phyloP scores from a whole-genome alignment of 1,284 basidiomycete genomes.

The Ustilago vetiveriae region DNA sequence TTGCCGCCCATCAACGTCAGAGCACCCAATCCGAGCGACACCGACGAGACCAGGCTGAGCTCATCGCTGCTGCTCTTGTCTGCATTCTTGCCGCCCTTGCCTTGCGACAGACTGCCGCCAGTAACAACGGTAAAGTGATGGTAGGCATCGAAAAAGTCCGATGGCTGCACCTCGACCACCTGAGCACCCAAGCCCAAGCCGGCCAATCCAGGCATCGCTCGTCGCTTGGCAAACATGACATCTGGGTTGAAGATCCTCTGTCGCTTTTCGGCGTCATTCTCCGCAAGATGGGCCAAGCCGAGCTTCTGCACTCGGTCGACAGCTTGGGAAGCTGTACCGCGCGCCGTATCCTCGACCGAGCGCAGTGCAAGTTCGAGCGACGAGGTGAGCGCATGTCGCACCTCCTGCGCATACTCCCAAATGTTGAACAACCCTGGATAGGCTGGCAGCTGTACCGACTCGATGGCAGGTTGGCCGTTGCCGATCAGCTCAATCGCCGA shows the following conservation, averaged over 20 bases:
- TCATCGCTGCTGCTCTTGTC: constrained; percentile 71
- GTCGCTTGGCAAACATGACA: constrained; percentile 85
- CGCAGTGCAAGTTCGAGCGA: constrained; percentile 85
- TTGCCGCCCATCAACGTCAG: constrained; percentile 86
- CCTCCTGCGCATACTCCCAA: constrained; percentile 88
- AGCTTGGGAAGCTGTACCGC: constrained; percentile 75
- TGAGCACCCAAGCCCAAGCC: constrained; percentile 59
- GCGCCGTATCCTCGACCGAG: constrained; percentile 84
- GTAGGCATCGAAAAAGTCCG: constrained; percentile 88
- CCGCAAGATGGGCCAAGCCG: constrained; percentile 82
- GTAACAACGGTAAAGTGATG: constrained; percentile 69
- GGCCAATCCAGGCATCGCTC: constrained; percentile 66
- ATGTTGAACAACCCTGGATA: constrained; percentile 88
- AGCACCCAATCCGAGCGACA: constrained; percentile 72
- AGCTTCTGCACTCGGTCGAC: constrained; percentile 77
- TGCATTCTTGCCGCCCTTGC: constrained; percentile 49
- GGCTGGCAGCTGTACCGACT: constrained; percentile 70
- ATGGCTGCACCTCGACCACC: constrained; percentile 68
- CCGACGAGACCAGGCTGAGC: constrained; percentile 40
- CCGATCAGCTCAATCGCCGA: constrained; percentile 81
- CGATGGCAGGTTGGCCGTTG: constrained; percentile 73
- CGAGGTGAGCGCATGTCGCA: constrained; percentile 79
- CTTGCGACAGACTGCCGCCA: constrained; percentile 53
- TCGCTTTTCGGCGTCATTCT: constrained; percentile 42
- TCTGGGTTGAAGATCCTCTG: constrained; percentile 87